Base-by-base conservation (phyloP, 2,329 filamentous ascomycete species). In the Sporothrix brunneoviolacea region DNA sequence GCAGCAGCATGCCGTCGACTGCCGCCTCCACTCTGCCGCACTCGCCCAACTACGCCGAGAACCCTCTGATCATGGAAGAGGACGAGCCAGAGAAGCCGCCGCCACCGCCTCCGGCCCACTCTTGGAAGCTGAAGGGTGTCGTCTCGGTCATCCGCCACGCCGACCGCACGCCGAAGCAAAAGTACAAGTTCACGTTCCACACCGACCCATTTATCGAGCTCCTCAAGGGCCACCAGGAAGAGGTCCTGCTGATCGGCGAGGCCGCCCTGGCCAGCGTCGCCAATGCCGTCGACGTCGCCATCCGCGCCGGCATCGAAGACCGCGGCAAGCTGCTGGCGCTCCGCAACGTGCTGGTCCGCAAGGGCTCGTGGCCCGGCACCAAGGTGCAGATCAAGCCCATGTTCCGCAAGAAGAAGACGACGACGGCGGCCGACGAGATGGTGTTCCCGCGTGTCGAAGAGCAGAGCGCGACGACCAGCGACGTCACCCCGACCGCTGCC, bases 341-440 rank as follows among this genome's bases (percentile, higher is more conserved):
- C 44, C 84, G 86, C 52, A 91, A 91, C 55, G 91, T 94, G 6
- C 72, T 98, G 7, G 83, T 88, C 37, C 94, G 93, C 69, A 98
- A 98, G 67, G 90, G 91, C 2, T 83, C 83, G 18, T 96, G 91
- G 86, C 84, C 90, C 4, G 93, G 93, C 0, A 98, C 93, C 1
- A 98, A 98, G 66, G 90, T 98, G 2, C 93, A 98, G 68, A 97
- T 98, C 65, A 98, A 98, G 68, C 93, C 93, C 9, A 95, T 98
- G 90, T 98, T 98, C 68, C 83, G 91, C 46, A 95, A 91, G 70
- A 84, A 89, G 61, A 88, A 83, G 61, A 79, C 82, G 3, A 79
- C 82, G 3, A 79, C 82, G 3, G 79, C 82, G 3, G 80, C 86
- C 45, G 80, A 55, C 12, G 55, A 83, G 56, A 64, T 28, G 2